A percentile compares a stretch with the other conserved stretches of the same genome.
Conservation (phyloP, 352 stramenopile genomes). For the Phytopythium cucurbitacearum region DNA sequence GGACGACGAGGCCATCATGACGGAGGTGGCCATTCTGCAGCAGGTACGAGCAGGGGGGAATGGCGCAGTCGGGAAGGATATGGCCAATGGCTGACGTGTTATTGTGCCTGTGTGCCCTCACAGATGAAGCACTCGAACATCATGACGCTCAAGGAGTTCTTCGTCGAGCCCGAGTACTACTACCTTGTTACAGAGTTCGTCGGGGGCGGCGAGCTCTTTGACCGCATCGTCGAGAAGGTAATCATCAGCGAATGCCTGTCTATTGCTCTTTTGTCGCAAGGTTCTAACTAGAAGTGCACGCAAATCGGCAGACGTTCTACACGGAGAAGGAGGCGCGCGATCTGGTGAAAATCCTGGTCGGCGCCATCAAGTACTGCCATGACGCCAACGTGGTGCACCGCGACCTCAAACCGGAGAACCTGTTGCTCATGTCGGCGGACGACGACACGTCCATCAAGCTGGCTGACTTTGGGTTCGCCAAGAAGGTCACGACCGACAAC, state of each 20-base stretch:
- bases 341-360: conserved; percentile 75
- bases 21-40: conserved; percentile 80
- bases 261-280: neutral
- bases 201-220: conserved; percentile 84
- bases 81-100: neutral
- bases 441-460: conserved; percentile 91
- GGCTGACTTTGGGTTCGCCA: conserved; percentile 92
- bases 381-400: conserved; percentile 82
- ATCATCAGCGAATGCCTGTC: neutral
- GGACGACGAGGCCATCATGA: conserved; percentile 75
- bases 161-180: conserved; percentile 83
- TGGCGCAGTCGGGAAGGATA: neutral
- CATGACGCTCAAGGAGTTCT: conserved; percentile 90
- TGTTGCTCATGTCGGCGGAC: conserved; percentile 75
- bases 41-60: neutral
- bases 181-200: conserved; percentile 90
- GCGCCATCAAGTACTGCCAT: conserved; percentile 86
- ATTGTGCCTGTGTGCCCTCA: neutral
- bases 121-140: conserved; percentile 88
- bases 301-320: conserved; percentile 52
- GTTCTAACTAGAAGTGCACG: neutral
- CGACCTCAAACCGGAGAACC: conserved; percentile 85
- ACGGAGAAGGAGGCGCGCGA: conserved; percentile 82
- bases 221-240: conserved; percentile 86
- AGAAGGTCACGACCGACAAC: conserved; percentile 69